Evolutionary conservation across 73 alveolate genomes (phyloP), one percentile per base, ranked within the genome.

Genomic region (Blepharisma japonicum): DNA sequence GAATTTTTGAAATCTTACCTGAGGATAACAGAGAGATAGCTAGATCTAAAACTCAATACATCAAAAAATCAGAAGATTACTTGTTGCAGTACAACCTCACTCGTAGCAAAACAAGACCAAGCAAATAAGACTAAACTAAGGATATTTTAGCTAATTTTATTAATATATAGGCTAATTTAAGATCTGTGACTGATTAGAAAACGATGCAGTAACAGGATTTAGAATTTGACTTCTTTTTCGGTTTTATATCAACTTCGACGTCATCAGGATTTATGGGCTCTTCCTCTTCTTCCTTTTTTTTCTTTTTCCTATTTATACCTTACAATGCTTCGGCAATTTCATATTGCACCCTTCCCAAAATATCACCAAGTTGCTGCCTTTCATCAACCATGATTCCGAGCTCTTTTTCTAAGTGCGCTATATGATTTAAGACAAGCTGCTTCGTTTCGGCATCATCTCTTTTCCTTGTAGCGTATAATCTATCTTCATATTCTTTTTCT

Each of bases 1-100:
- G 98, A 76, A 92, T 92, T 32, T 92, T 49, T 82, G 74, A 79
- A 68, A 74, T 70, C 0, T 18, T 45, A 4, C 80, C 80, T 39
- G 46, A 39, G 27, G 66, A 70, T 18, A 70, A 70, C 5, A 23
- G 80, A 70, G 80, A 61, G n/a, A 2, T 18, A 11, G 11, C 23
- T 11, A 61, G 23, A 25, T 39, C 74, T 61, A 25, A 11, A 61
- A 20, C 49, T n/a, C 42, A 32, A 32, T 32, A 32, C 42, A 32
- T 32, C 42, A 32, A 32, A 32, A 32, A 32, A 32, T 32, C 42
- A 32, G 42, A 32, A 32, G 42, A 32, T 32, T 32, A 32, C 42
- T 32, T 32, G 42, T 3, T 32, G 42, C 42, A 32, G 42, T 32
- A 32, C 42, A 32, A 32, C 42, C 42, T 32, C 42, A 32, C 42